A percentile compares a stretch with the other conserved stretches of the same genome.
Conservation (phyloP, 169 alveolate genomes). For the Plasmodium vivax region DNA sequence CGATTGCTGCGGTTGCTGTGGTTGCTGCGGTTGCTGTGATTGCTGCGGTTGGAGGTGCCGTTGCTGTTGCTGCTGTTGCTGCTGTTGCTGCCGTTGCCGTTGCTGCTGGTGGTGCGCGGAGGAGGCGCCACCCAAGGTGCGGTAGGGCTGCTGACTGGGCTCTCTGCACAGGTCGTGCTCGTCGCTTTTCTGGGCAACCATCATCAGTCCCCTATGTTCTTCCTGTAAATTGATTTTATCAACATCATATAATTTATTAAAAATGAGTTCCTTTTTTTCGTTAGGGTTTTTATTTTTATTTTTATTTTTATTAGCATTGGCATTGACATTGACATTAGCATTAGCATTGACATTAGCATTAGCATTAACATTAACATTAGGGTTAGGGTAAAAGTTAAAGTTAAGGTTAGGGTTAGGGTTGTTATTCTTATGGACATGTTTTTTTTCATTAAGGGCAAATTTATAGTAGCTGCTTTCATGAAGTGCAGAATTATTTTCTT, state of each 20-base stretch:
- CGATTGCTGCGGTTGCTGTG: too few relatives aligned
- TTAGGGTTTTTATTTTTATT: not conserved
- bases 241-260: conserved; percentile 43
- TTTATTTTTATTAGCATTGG: not conserved
- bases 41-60: too few relatives aligned
- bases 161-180: not conserved
- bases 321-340: not conserved
- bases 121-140: not conserved
- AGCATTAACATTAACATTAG: not conserved
- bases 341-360: not conserved
- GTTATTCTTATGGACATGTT: not conserved
- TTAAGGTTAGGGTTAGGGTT: not conserved
- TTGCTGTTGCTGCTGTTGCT: too few relatives aligned
- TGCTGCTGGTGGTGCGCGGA: not conserved
- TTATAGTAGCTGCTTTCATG: conserved; percentile 8
- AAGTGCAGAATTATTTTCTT: not conserved
- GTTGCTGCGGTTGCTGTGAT: too few relatives aligned
- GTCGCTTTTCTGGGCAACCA: not conserved
- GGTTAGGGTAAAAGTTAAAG: not conserved
- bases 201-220: conserved; percentile 12
- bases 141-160: not conserved
- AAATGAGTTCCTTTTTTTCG: conserved; percentile 21
- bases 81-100: not conserved
- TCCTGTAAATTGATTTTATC: conserved; percentile 56
- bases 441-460: not conserved